A percentile compares a stretch with the other conserved stretches of the same genome.
These are phyloP conservation scores for Kazachstania sp. DNA, from an alignment of 1,139 yeast genomes.

Conservation along the genomic window DNA sequence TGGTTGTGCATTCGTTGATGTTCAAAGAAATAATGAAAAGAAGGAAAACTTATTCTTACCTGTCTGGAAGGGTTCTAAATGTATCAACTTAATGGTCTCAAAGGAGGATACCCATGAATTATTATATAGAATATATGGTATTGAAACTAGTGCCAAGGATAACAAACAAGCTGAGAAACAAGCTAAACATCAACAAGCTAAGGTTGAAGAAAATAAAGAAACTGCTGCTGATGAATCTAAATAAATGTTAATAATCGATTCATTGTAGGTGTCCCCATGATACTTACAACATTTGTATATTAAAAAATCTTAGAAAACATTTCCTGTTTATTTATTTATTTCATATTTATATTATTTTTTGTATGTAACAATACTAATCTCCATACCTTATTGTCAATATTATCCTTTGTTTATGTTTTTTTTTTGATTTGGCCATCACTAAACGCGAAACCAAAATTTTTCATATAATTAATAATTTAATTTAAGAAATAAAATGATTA, in stretches of 20 bases:
- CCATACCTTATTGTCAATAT: neutral
- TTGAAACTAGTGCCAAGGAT: conserved; percentile 54
- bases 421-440: too few relatives aligned
- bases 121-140: conserved; percentile 70
- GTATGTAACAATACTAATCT: neutral
- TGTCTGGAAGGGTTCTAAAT: conserved; percentile 81
- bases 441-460: too few relatives aligned
- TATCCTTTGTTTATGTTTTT: too few relatives aligned
- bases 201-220: conserved; percentile 6
- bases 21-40: conserved; percentile 45
- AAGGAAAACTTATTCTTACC: conserved; percentile 72
- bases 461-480: too few relatives aligned
- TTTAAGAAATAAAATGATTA: too few relatives aligned
- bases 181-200: conserved; percentile 6
- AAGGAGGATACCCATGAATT: conserved; percentile 89
- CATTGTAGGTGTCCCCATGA: neutral
- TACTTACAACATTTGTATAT: neutral
- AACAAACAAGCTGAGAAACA: conserved; percentile 24
- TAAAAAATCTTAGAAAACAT: neutral
- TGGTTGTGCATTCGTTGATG: conserved; percentile 81
- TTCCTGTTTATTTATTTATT: neutral
- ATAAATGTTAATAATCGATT: neutral
- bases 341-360: neutral
- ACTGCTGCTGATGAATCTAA: neutral
- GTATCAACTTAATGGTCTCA: conserved; percentile 86